Evolutionary conservation across 139 green algal genomes (phyloP), one percentile per base, ranked within the genome.

Genomic region (Chlamydomonas eustigma): DNA sequence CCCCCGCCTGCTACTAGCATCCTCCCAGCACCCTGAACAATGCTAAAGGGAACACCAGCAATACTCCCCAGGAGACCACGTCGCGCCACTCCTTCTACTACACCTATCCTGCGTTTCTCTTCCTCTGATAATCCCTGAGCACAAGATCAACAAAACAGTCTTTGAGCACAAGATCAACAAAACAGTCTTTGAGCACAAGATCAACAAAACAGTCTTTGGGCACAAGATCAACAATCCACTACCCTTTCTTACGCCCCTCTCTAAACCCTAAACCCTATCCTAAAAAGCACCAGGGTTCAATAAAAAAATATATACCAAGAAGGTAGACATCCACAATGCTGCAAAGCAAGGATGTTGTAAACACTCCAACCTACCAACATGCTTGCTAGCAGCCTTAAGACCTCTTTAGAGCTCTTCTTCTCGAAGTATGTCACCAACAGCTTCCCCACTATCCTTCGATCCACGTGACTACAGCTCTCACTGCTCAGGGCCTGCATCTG

Each of bases 401-500:
- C 81, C 37, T 89, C 85, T 31, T 73, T 76, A 63, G 37, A 76
- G 50, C 85, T 76, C 33, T 80, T 77, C 44, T 37, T 67, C 78
- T 92, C 80, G 70, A 92, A 89, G 78, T 87, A 92, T 18, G 88
- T 90, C n/a, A 87, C 65, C 69, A 92, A 82, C 74, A 92, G 82
- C 85, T 90, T 89, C 22, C 70, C 76, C 39, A 92, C 76, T 66
- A 92, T 86, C 37, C 84, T 77, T 50, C 86, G 82, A 74, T 92
- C 88, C 36, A 92, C 83, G 38, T 64, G 77, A 37, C 50, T 64
- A 64, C 39, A 69, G 74, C 80, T 86, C 30, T 83, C 79, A 50
- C 67, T 79, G 66, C 38, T 78, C 52, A 89, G 68, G 38, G 72
- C 72, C 66, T 79, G 33, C 3, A 79, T 51, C 50, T 81, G 79